A percentile compares a stretch with the other conserved stretches of the same genome.
Conservation (phyloP, 768 basidiomycete species). For the Inosperma sp. region DNA sequence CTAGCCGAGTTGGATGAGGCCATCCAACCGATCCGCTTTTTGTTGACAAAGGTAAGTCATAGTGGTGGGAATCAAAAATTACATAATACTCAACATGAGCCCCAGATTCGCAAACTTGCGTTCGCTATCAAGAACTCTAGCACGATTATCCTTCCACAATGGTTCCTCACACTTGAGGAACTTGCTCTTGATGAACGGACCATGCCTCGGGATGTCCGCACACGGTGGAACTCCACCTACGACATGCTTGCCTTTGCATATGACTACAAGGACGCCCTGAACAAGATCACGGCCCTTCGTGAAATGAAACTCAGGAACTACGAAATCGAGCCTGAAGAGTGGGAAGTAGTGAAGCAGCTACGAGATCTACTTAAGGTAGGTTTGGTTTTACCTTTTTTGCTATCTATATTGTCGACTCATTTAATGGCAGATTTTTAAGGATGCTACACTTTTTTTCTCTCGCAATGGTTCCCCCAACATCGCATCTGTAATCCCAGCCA, state of each 20-base stretch:
- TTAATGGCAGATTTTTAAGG: slow-evolving; percentile 29
- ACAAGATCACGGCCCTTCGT: slow-evolving; percentile 21
- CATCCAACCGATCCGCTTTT: slow-evolving; percentile 21
- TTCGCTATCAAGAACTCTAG: no score
- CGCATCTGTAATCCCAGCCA: slow-evolving; percentile 32
- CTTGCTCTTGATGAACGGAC: slow-evolving; percentile 12
- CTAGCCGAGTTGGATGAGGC: slow-evolving; percentile 11
- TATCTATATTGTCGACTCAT: neutral
- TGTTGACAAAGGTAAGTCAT: slow-evolving; percentile 31
- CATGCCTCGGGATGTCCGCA: slow-evolving; percentile 39
- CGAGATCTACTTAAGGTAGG: slow-evolving; percentile 27
- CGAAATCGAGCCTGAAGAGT: slow-evolving; percentile 28
- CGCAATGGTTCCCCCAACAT: slow-evolving; percentile 22
- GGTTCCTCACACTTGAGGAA: slow-evolving; percentile 16
- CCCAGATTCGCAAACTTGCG: slow-evolving; percentile 18
- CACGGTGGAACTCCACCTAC: no score
- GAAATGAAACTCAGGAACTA: slow-evolving; percentile 20
- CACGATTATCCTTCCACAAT: slow-evolving; percentile 17
- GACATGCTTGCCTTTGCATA: no score
- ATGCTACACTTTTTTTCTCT: slow-evolving; percentile 32
- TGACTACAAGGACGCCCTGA: slow-evolving; percentile 24
- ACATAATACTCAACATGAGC: neutral
- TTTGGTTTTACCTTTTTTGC: no score
- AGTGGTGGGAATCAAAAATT: slow-evolving; percentile 10
- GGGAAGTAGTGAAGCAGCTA: slow-evolving; percentile 31